Base-by-base conservation (phyloP, 1,284 basidiomycete genomes). In the Ceratobasidium sp. region DNA sequence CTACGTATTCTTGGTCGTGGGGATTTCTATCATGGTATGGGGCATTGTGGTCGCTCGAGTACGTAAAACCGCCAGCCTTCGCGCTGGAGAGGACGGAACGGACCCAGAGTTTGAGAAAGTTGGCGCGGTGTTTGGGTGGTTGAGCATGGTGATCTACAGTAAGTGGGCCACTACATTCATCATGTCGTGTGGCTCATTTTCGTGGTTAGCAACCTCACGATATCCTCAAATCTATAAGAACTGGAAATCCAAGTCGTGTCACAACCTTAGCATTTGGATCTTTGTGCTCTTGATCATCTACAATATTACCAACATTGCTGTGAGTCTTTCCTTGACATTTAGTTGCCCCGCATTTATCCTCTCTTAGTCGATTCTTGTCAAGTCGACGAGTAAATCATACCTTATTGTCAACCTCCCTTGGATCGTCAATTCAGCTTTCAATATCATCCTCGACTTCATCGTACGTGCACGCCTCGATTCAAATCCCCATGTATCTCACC, bases 161-260 rank as follows among this genome's bases (percentile, higher is more conserved):
- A 31, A 56, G 68, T 69, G 12, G 10, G 20, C 17, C 17, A 52
- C 31, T 40, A 13, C 1, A 31, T 40, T 31, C 31, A 10, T 29
- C 17, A 31, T 38, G 34, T 4, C 15, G 17, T 34, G 12, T 20
- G 17, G 27, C 29, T 22, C n/a, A 17, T 20, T 2, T 22, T 27
- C 15, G 20, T 38, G 13, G 8, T 29, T 32, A 69, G 68, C 45
- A 13, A 58, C 68, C 2, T 69, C 68, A 1, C 54, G 68, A 22
- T 69, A 42, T 32, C 68, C 43, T n/a, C 68, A 69, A 32, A 69
- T 69, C 12, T 69, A 69, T 35, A 69, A 69, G 52, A 57, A 69
- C 55, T 69, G 68, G 68, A 56, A 25, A 32, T 57, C 43, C 7
- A 69, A 69, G 27, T 58, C 68, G 32, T 69, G 68, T 49, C 56